These are phyloP conservation scores for Lolium rigidum DNA, from an alignment of 176 grass and related monocot genomes.

Conservation along the genomic window DNA sequence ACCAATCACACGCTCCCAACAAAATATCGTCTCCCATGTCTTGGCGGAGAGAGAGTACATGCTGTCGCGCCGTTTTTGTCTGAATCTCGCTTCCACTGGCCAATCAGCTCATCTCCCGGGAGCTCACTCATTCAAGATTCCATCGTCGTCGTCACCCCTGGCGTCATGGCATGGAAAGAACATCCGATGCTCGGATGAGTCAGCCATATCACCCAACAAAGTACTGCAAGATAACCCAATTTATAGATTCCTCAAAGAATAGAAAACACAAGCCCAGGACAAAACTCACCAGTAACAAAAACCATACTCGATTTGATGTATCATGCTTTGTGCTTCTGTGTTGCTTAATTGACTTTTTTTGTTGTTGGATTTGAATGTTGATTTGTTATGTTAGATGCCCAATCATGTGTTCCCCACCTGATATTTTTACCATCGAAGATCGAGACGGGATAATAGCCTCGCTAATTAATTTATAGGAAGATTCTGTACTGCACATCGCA, in stretches of 20 bases:
- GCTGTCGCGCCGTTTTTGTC: not conserved
- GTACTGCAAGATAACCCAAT: not conserved
- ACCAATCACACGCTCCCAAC: not conserved
- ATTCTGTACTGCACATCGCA: not conserved
- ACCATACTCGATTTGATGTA: too few species aligned
- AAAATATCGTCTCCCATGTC: slow-evolving; percentile 38
- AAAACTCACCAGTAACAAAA: too few species aligned
- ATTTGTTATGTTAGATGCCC: not conserved
- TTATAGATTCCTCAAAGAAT: not conserved
- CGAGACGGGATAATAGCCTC: not conserved
- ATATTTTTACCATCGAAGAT: not conserved
- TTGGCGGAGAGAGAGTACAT: not conserved
- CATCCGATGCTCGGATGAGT: not conserved
- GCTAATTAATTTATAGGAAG: not conserved
- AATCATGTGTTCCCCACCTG: not conserved
- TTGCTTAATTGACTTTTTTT: not conserved
- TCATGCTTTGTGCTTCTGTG: too few species aligned
- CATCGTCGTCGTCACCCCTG: slow-evolving; percentile 30
- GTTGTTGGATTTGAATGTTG: too few species aligned
- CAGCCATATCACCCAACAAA: not conserved
- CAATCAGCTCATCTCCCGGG: slow-evolving; percentile 6
- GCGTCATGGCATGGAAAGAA: slow-evolving; percentile 28
- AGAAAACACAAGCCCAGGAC: not conserved
- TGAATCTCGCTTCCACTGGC: not conserved
- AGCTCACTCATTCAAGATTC: slow-evolving; percentile 16